Evolutionary conservation across 2,329 filamentous ascomycete genomes (phyloP), one percentile per base, ranked within the genome.

Genomic region (Pseudogymnoascus sp.): DNA sequence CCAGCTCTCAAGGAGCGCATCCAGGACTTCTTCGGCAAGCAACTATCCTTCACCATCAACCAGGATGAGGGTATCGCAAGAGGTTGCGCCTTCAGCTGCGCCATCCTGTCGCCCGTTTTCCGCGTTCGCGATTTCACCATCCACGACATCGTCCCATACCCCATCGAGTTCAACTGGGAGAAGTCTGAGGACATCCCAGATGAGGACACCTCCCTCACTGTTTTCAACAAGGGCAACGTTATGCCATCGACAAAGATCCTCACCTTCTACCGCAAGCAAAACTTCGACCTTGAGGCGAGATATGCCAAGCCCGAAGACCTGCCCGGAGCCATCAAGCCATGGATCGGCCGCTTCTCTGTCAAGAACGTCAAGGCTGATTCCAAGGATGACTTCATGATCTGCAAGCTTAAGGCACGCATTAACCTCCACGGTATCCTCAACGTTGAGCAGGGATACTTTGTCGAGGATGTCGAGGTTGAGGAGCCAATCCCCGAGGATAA

Each of bases 211-310:
- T 95, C 87, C 79, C 81, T 99, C 69, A 96, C 90, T 36, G 94
- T 99, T 71, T 99, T 99, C 79, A 95, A 94, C 84, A 91, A 89
- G 76, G 93, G 93, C 75, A 97, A 97, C 72, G 86, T 96, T 66
- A 88, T 99, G 82, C 94, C 94, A 60, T 97, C 93, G 5, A 99
- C 94, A 66, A 99, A 99, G 84, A 97, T 99, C 67, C 86, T 99
- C 60, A 99, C 94, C 38, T 99, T 99, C 80, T 99, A 97, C 83
- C 88, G 94, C 69, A 97, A 97, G 81, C 91, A 97, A 77, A 83
- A 91, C 53, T 99, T 97, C 75, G 92, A 97, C 72, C 83, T 99
- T 59, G 94, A 99, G 80, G 94, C 94, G 63, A 88, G 89, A 69
- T 99, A 99, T 73, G 87, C 89, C 66, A 89, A 93, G 71, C 89